phyloP scores from a whole-genome alignment of 73 alveolate genomes.

The Paramecium pentaurelia region DNA sequence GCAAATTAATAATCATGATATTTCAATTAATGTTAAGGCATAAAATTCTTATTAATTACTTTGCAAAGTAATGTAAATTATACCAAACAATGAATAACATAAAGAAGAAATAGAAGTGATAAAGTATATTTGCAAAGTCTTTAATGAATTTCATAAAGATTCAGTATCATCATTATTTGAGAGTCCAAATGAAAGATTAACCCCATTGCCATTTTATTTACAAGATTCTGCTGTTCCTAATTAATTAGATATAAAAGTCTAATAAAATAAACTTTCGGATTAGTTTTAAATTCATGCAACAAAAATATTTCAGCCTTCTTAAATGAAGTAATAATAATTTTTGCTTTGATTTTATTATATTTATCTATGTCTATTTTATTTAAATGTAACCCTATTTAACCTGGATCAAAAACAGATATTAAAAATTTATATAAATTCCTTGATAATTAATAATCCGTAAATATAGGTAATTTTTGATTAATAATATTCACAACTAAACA shows the following conservation, averaged over 20 bases:
- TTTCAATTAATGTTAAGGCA: neutral
- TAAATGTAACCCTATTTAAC: neutral
- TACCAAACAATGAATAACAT: neutral
- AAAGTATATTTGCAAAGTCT: neutral
- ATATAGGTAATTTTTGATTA: neutral
- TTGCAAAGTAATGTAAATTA: neutral
- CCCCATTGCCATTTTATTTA: neutral
- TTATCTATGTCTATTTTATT: neutral
- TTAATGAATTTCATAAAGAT: neutral
- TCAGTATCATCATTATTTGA: neutral
- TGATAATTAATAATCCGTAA: neutral
- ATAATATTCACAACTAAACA: neutral
- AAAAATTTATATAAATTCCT: neutral
- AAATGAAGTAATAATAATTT: neutral
- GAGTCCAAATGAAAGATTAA: neutral
- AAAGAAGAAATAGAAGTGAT: neutral
- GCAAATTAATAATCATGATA: conserved; percentile 3
- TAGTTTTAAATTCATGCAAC: neutral
- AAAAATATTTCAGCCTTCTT: neutral
- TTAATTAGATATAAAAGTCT: neutral
- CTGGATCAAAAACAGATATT: neutral
- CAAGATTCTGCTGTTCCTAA: neutral
- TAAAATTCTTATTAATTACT: neutral
- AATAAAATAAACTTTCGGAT: neutral
- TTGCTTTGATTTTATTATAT: neutral